A percentile compares a stretch with the other conserved stretches of the same genome.
These are phyloP conservation scores for Fusarium odoratissimum DNA, from an alignment of 2,329 filamentous ascomycete genomes.

Conservation along the genomic window DNA sequence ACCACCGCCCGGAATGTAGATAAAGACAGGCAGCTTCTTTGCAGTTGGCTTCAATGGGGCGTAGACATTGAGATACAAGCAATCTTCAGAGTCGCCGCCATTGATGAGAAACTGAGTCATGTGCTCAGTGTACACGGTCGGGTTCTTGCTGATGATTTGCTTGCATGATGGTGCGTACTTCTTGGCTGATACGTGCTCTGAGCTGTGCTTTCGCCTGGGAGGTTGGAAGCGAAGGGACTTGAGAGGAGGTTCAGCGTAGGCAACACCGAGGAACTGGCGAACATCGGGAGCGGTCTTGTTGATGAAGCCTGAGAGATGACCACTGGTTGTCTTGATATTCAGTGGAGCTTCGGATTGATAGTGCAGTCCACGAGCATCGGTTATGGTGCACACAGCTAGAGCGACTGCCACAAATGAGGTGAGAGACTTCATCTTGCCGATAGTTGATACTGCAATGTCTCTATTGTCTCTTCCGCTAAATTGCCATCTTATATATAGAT, in stretches of 20 bases:
- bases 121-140: constrained; percentile 7
- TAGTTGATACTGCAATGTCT: background rate
- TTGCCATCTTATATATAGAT: background rate
- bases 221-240: constrained; percentile 15
- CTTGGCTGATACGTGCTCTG: background rate
- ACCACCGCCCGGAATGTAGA: constrained; percentile 15
- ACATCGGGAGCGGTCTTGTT: constrained; percentile 6
- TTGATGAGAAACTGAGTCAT: constrained; percentile 19
- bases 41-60: background rate
- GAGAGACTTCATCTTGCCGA: constrained; percentile 1
- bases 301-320: constrained; percentile 6
- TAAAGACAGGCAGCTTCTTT: constrained; percentile 1
- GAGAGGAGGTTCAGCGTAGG: constrained; percentile 11
- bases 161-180: constrained; percentile 23
- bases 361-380: background rate
- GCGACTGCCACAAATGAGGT: background rate
- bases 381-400: background rate
- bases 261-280: constrained; percentile 14
- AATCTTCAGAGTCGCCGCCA: constrained; percentile 8
- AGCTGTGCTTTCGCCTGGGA: constrained; percentile 2
- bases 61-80: constrained; percentile 19
- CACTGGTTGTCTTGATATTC: background rate
- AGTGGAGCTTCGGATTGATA: background rate
- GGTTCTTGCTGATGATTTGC: constrained; percentile 4
- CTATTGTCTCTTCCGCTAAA: background rate